Base-by-base conservation (phyloP, 768 basidiomycete species). In the Coprinellus micaceus region DNA sequence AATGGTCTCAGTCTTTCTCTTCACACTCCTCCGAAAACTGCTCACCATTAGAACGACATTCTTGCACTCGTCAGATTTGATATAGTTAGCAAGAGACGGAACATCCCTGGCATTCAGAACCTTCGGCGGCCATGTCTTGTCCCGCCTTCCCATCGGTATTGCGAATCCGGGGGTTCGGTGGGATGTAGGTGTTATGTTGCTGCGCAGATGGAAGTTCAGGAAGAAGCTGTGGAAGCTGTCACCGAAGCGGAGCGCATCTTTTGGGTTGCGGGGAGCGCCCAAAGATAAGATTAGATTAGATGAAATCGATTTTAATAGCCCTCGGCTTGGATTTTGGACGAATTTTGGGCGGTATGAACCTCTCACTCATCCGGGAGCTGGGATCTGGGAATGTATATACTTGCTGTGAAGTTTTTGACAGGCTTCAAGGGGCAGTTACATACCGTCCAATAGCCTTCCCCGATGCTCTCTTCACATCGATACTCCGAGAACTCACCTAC, bases 31-130 rank as follows among this genome's bases (percentile, higher is more conserved):
- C 17, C 26, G 24, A 40, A 28, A 54, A 53, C 54, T 46, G 67
- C 78, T 61, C 58, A 90, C 89, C 89, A 92, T 89, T 52, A 91
- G 74, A 56, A 85, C 82, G 12, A 92, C 74, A 22, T 83, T 86
- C 60, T 77, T 81, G 72, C 89, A 91, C 56, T 76, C 69, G 29
- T 82, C 74, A 1, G 88, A 88, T 58, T 83, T 75, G 60, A 91
- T 87, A 69, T 86, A 89, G 57, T 84, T 77, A 3, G 83, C 86
- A 10, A 91, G 68, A 49, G 70, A 62, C 6, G 63, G 58, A 5
- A 71, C 53, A 55, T 74, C 71, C 41, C 51, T 62, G 15, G 61
- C 63, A 41, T 69, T 57, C 11, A 74, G 61, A 15, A 69, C 61
- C 52, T 68, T 62, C 2, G 69, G 65, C 22, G 12, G 22, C 29